These are phyloP conservation scores for Pythium biforme DNA, from an alignment of 352 stramenopile species.

Conservation along the genomic window DNA sequence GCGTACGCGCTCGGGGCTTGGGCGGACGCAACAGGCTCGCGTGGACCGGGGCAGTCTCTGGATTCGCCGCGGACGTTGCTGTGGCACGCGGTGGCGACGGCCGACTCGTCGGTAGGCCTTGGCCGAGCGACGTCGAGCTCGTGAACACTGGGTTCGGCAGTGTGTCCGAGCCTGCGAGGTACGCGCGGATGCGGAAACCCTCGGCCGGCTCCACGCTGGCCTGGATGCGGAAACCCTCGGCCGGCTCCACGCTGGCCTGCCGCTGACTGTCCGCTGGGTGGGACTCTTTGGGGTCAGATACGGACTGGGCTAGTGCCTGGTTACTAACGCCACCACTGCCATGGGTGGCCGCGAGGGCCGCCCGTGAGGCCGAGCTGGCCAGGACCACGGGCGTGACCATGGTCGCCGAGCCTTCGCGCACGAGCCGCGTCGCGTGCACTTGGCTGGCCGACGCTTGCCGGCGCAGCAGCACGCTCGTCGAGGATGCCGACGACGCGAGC, in stretches of 20 bases:
- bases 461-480: slow-evolving; percentile 8
- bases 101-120: background rate
- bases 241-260: no score
- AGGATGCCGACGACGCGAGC: slow-evolving; percentile 9
- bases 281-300: no score
- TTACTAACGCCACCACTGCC: background rate
- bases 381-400: slow-evolving; percentile 20
- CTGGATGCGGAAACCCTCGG: no score
- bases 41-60: background rate
- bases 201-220: background rate
- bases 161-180: background rate
- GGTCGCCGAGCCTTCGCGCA: slow-evolving; percentile 20
- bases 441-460: slow-evolving; percentile 25
- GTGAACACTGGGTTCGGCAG: slow-evolving; percentile 11
- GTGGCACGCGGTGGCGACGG: background rate
- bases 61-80: background rate
- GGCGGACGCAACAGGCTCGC: background rate
- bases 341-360: background rate
- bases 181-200: slow-evolving; percentile 26
- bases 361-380: slow-evolving; percentile 16
- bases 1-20: slow-evolving; percentile 6
- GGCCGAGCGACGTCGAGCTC: slow-evolving; percentile 26
- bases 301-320: no score
- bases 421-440: slow-evolving; percentile 14
- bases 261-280: no score